A percentile compares a stretch with the other conserved stretches of the same genome.
These are phyloP conservation scores for Apostasia shenzhenica DNA, from an alignment of 106 monocot genomes.

Conservation along the genomic window DNA sequence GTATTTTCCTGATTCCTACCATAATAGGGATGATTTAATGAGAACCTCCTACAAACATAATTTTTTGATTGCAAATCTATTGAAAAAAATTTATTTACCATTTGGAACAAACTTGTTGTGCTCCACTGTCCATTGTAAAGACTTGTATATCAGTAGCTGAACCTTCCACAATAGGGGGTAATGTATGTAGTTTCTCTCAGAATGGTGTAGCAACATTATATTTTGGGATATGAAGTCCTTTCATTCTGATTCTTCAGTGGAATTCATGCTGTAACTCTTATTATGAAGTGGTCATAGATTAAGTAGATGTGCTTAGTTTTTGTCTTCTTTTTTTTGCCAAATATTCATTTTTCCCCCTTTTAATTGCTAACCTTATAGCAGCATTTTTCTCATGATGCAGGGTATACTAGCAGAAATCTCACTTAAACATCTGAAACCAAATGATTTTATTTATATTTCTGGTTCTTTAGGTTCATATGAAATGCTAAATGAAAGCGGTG, in stretches of 20 bases:
- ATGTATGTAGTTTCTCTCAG: too few relatives aligned
- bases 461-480: conserved; percentile 49
- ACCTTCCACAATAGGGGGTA: too few relatives aligned
- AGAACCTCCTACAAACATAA: too few relatives aligned
- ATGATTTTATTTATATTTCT: conserved; percentile 58
- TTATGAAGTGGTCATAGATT: neutral
- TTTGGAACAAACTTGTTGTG: too few relatives aligned
- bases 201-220: too few relatives aligned
- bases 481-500: conserved; percentile 27
- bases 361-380: conserved; percentile 12
- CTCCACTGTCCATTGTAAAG: too few relatives aligned
- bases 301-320: neutral
- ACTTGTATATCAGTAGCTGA: too few relatives aligned
- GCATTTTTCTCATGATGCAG: conserved; percentile 39
- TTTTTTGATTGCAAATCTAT: too few relatives aligned
- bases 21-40: too few relatives aligned
- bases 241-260: neutral
- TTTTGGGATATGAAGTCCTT: neutral
- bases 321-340: neutral
- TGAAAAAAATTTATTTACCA: too few relatives aligned
- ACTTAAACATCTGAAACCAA: conserved; percentile 40
- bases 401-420: conserved; percentile 43
- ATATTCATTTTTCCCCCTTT: neutral
- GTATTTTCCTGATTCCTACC: too few relatives aligned
- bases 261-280: too few relatives aligned